Conservation (phyloP, 305 asterid genomes). For the Withania somnifera region DNA sequence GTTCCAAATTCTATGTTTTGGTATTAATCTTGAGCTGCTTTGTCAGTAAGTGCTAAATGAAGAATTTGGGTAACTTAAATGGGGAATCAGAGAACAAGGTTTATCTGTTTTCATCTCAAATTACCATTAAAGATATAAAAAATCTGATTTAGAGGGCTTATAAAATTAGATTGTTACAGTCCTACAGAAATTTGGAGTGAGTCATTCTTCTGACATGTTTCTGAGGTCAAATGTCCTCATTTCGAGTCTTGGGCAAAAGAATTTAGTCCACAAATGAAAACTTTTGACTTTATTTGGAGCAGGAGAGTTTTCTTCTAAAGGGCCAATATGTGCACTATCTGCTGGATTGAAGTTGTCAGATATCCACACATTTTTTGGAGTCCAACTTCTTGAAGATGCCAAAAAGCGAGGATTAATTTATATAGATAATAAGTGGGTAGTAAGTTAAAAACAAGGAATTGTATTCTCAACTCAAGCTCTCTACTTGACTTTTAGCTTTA, state of each 20-base stretch:
- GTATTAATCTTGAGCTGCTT: neutral
- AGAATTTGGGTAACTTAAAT: neutral
- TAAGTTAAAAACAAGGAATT: neutral
- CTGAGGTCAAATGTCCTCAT: neutral
- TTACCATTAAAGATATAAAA: neutral
- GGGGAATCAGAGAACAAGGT: neutral
- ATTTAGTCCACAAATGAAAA: neutral
- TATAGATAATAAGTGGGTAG: neutral
- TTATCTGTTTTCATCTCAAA: neutral
- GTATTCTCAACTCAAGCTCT: neutral
- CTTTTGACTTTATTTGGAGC: neutral
- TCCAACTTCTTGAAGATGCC: neutral
- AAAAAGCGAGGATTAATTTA: neutral
- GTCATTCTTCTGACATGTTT: neutral
- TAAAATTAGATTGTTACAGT: neutral
- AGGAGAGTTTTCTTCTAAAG: neutral
- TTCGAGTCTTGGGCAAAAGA: neutral
- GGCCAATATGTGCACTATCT: neutral
- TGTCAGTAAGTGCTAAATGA: neutral
- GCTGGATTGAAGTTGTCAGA: neutral
- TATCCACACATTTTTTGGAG: neutral
- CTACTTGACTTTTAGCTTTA: neutral
- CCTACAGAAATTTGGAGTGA: neutral
- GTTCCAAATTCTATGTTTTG: neutral
- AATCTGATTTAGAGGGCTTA: neutral